phyloP scores from a whole-genome alignment of 2,329 filamentous ascomycete genomes.

The Cytospora piceicola region DNA sequence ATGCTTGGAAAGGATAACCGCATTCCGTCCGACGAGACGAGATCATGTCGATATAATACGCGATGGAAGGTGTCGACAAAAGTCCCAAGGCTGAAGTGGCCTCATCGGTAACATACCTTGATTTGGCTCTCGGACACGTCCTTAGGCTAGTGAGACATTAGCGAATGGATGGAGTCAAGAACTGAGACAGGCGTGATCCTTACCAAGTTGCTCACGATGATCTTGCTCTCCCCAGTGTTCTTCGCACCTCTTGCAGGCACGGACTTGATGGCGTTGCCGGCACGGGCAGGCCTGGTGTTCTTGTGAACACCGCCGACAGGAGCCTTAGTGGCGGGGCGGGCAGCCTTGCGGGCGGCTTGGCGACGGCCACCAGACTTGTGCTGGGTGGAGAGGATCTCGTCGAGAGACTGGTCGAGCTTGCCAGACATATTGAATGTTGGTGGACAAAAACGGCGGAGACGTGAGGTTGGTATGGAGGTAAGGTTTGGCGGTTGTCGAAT shows the following conservation, averaged over 20 bases:
- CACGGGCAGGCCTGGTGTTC: conserved; percentile 64
- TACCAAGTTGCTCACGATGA: conserved; percentile 98
- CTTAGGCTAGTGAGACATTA: conserved; percentile 72
- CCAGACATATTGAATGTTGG: conserved; percentile 68
- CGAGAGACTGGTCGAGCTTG: conserved; percentile 96
- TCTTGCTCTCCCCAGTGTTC: conserved; percentile 80
- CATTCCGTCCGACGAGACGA: conserved; percentile 33
- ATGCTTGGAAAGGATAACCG: conserved; percentile 31
- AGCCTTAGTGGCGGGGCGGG: conserved; percentile 59
- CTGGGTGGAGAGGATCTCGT: conserved; percentile 89
- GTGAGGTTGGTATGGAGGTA: conserved; percentile 17
- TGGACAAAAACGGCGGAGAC: conserved; percentile 27
- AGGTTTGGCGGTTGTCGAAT: conserved; percentile 6
- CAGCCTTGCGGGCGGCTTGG: conserved; percentile 53
- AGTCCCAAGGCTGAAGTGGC: conserved; percentile 69
- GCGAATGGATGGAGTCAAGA: conserved; percentile 34
- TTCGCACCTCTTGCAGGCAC: conserved; percentile 67
- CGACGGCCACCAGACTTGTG: conserved; percentile 62
- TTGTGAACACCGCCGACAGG: conserved; percentile 89
- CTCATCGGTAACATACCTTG: conserved; percentile 99
- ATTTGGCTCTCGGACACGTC: conserved; percentile 97
- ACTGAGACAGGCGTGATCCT: conserved; percentile 43
- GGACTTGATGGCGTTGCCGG: conserved; percentile 59
- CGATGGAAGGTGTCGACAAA: conserved; percentile 63
- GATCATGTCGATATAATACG: conserved; percentile 36